Base-by-base conservation (phyloP, 176 grass and related monocot species). In the Oryza australiensis region DNA sequence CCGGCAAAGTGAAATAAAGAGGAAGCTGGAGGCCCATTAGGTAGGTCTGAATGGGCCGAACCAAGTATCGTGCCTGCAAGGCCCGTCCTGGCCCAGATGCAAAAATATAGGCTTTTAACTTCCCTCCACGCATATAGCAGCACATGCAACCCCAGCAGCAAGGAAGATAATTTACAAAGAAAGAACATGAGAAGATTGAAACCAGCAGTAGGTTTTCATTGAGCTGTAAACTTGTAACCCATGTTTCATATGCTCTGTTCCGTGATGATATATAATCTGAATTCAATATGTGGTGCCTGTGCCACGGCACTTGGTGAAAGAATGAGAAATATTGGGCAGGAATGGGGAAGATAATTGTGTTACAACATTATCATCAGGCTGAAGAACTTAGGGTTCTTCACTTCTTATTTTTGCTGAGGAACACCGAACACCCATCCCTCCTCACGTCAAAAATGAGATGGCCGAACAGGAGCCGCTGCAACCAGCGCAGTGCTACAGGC, bases 351-450 rank as follows among this genome's bases (percentile, higher is more conserved):
- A 42, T 74, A 18, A 33, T 20, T 81, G 77, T 80, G 3, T 89
- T 35, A 35, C 34, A 37, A 85, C 78, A 86, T 57, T 57, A 28
- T 81, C 72, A 28, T 81, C 65, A 77, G 72, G 6, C 40, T 57
- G 64, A 76, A 89, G 78, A 76, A 67, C 70, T 55, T 37, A n/a
- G 10, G 43, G 34, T 51, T 37, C 35, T 37, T 37, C 35, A 37
- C 35, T 37, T 66, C 72, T 77, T 85, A 85, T 85, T 86, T 85
- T 86, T 65, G 35, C 66, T 65, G 43, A 35, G 13, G 26, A 72
- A 32, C 22, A 26, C 51, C 9, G 26, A 76, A 23, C 35, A 26
- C 51, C 5, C 14, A 53, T 7, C 20, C 72, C 78, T 66, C 66
- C 73, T 78, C 26, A 18, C 1, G 16, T 72, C 87, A 82, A 82